Evolutionary conservation across 768 basidiomycete genomes (phyloP).

Genomic region (Psilocybe tampanensis): DNA sequence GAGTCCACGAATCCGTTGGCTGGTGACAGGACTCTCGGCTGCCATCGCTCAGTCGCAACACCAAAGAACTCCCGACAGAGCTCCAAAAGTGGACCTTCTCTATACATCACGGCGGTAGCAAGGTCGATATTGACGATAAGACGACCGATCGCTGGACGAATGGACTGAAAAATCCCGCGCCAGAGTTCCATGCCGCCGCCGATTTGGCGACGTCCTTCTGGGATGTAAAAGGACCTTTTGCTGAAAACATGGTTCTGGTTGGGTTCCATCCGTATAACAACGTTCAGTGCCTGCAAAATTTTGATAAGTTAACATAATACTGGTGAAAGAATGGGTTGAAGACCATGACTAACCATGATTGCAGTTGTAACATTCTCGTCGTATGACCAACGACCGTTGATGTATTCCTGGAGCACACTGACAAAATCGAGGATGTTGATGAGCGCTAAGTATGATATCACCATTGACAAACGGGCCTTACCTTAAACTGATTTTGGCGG

Average conservation of each 20-base stretch:
- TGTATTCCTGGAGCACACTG: slow-evolving; percentile 62
- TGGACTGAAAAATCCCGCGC: slow-evolving; percentile 83
- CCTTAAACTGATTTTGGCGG: slow-evolving; percentile 40
- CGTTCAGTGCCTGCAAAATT: slow-evolving; percentile 61
- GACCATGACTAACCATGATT: slow-evolving; percentile 59
- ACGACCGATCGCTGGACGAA: slow-evolving; percentile 64
- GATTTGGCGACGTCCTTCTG: slow-evolving; percentile 50
- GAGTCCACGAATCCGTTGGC: slow-evolving; percentile 47
- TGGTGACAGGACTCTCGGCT: slow-evolving; percentile 20
- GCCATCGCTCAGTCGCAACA: neutral
- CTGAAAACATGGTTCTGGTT: slow-evolving; percentile 71
- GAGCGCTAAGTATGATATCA: too few species aligned
- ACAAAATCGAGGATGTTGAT: neutral
- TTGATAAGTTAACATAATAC: neutral
- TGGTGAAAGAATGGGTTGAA: neutral
- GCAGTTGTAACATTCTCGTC: slow-evolving; percentile 59
- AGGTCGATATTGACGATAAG: slow-evolving; percentile 81
- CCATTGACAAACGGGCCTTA: slow-evolving; percentile 20
- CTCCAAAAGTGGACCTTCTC: slow-evolving; percentile 57
- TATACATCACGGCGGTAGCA: slow-evolving; percentile 76
- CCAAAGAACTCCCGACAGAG: slow-evolving; percentile 60
- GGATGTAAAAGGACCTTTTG: slow-evolving; percentile 73
- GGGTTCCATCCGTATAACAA: slow-evolving; percentile 76
- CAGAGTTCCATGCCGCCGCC: slow-evolving; percentile 70
- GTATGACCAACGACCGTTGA: slow-evolving; percentile 59